A percentile compares a stretch with the other conserved stretches of the same genome.
Conservation (phyloP, 2,329 filamentous ascomycete genomes). For the Arthrobotrys sinensis region DNA sequence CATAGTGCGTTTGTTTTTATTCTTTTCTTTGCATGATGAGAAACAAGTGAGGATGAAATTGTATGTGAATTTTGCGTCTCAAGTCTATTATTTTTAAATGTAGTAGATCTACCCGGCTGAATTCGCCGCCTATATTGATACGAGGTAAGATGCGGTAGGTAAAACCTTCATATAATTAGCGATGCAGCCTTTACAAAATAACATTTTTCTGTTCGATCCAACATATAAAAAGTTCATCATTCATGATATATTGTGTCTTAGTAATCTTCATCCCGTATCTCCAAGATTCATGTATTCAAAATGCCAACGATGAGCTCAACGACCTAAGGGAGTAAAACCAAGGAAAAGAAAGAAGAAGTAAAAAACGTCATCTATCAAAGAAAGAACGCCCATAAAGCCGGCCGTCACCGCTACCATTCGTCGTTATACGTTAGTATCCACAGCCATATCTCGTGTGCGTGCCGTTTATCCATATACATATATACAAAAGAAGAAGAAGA, state of each 20-base stretch:
- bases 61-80: constrained; percentile 24
- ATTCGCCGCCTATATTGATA: too few species aligned
- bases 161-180: not conserved
- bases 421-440: constrained; percentile 15
- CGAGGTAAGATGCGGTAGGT: too few species aligned
- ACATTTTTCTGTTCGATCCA: too few species aligned
- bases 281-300: constrained; percentile 14
- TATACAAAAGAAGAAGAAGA: constrained; percentile 26
- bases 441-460: constrained; percentile 31
- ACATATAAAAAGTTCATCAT: not conserved
- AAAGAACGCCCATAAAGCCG: constrained; percentile 45
- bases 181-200: too few species aligned
- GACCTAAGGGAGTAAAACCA: not conserved
- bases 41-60: constrained; percentile 22
- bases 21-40: constrained; percentile 8
- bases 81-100: not conserved
- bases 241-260: not conserved
- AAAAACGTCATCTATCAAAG: constrained; percentile 27
- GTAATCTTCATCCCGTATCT: constrained; percentile 5
- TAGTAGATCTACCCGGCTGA: too few species aligned
- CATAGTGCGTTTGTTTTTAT: not conserved
- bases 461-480: constrained; percentile 50
- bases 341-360: not conserved
- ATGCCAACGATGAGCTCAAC: constrained; percentile 5
- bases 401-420: constrained; percentile 6